A percentile compares a stretch with the other conserved stretches of the same genome.
Evolutionary conservation across 164 flowering plant genomes (phyloP).

Genomic region (Brasenia schreberi): DNA sequence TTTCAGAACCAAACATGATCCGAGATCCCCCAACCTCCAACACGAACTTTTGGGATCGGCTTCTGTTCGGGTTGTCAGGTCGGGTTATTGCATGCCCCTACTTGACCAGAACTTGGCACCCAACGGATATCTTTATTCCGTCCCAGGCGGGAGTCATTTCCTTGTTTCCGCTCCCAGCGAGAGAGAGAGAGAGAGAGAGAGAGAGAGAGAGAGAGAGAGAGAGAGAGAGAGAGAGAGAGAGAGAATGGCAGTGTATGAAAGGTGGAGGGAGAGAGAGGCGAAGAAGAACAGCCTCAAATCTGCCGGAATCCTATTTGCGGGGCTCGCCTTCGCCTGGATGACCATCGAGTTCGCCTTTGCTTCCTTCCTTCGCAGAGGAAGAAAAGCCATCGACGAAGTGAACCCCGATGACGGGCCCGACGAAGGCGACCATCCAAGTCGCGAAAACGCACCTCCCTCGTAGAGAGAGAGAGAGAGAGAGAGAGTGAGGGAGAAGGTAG

Average conservation of each 20-base stretch:
- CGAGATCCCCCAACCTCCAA: no score
- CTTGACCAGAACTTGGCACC: no score
- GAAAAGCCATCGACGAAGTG: background rate
- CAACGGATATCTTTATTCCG: no score
- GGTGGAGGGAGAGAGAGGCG: background rate
- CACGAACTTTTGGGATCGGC: no score
- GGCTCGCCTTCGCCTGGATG: background rate
- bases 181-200: background rate
- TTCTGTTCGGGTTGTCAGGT: no score
- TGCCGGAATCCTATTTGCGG: background rate
- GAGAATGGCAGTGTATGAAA: background rate
- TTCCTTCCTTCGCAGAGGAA: background rate
- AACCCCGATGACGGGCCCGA: background rate
- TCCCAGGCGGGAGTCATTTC: no score
- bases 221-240: background rate
- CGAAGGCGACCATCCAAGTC: background rate
- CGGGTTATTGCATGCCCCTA: no score
- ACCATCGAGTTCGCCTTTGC: background rate
- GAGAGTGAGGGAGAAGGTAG: background rate
- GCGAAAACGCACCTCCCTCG: background rate
- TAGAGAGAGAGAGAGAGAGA: background rate
- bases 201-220: no score
- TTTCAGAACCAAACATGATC: no score
- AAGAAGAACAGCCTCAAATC: background rate
- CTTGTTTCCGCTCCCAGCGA: no score